Base-by-base conservation (phyloP, 352 stramenopile genomes). In the Plasmopara viticola region DNA sequence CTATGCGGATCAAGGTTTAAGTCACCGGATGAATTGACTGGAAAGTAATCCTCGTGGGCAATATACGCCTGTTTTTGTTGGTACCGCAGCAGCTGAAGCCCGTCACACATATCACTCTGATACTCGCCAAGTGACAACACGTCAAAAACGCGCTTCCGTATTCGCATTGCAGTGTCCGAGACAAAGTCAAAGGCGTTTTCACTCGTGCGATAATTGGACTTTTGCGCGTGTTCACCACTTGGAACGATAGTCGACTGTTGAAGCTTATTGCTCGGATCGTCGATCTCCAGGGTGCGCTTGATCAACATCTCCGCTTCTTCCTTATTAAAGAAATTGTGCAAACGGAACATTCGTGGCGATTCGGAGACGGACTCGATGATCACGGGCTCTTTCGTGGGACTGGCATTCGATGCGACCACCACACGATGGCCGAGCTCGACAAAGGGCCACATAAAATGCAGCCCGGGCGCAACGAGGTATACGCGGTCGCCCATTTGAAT, bases 51-150 rank as follows among this genome's bases (percentile, higher is more conserved):
- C 28, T 87, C 78, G 75, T 98, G 95, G 13, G 84, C 68, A 48
- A 93, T 93, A 54, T 98, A 98, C 13, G 91, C 94, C 47, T 96
- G 94, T 54, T 90, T 96, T 49, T 94, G 75, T 61, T 98, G 88
- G 78, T 98, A 98, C 20, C 91, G 78, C 48, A 98, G 70, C 48
- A 98, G 77, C 66, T 99, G 94, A 15, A 98, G 79, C 10, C 95
- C 95, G 64, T 98, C 95, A 31, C 85, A 92, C 72, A 96, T 92
- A 20, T 84, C 84, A 18, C 96, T 83, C 25, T 87, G 51, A 68
- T 96, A 98, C 35, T 76, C 64, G 38, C 84, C 79, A 49, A 98
- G 80, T n/a, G 86, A 84, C 10, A 98, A 73, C 45, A 96, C 60
- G 39, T 96, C 72, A 46, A 97, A 97, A 37, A 90, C 87, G 25